Conservation (phyloP, 352 stramenopile species). For the Pythium diclinum region DNA sequence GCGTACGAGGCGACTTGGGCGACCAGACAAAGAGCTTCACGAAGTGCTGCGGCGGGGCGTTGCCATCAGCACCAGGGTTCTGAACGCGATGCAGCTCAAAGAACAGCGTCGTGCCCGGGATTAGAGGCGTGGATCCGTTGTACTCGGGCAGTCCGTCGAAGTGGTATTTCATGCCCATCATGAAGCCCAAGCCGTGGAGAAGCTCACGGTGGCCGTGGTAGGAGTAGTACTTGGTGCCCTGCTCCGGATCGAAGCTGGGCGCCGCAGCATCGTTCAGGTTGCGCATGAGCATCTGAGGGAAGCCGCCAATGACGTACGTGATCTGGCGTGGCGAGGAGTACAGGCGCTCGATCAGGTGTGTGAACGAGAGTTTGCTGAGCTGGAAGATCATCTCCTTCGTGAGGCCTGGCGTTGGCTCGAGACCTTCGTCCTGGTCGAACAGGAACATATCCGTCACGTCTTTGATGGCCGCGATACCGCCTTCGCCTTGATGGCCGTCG, state of each 20-base stretch:
- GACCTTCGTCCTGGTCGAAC: constrained; percentile 62
- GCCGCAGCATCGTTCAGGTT: constrained; percentile 53
- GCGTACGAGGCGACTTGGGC: constrained; percentile 44
- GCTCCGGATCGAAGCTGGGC: constrained; percentile 26
- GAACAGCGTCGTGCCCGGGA: constrained; percentile 69
- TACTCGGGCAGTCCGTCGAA: constrained; percentile 57
- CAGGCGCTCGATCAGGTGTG: constrained; percentile 69
- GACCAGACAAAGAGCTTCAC: constrained; percentile 74
- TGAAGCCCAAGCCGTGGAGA: constrained; percentile 71
- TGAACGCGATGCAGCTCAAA: constrained; percentile 62
- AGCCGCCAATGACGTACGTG: constrained; percentile 66
- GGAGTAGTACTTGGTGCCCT: constrained; percentile 65
- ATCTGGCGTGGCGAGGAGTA: constrained; percentile 66
- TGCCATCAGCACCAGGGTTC: constrained; percentile 19
- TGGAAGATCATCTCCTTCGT: constrained; percentile 42
- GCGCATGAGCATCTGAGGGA: constrained; percentile 57
- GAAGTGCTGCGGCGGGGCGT: constrained; percentile 35
- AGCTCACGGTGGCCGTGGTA: constrained; percentile 81
- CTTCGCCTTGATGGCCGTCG: constrained; percentile 28
- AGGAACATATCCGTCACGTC: constrained; percentile 74
- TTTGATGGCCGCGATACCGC: constrained; percentile 57
- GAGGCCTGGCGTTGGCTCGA: constrained; percentile 44
- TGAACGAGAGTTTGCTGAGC: constrained; percentile 59
- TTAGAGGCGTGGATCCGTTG: constrained; percentile 65
- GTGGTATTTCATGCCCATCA: constrained; percentile 80